Evolutionary conservation across 2,329 filamentous ascomycete species (phyloP).

Genomic region (Xylariomycetidae sp.): DNA sequence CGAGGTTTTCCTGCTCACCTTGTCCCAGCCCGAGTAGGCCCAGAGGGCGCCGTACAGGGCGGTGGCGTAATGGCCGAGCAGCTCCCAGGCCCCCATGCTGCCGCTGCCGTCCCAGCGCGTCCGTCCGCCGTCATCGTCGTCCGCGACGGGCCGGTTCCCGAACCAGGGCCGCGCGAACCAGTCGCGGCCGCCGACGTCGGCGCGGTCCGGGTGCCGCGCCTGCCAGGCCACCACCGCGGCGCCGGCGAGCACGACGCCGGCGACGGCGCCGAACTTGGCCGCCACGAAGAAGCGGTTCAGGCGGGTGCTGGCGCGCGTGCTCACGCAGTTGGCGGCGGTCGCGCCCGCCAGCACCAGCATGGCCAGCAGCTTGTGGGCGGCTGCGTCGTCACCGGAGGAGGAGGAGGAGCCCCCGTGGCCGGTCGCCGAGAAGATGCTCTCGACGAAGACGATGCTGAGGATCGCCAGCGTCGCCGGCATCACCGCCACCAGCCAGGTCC

Average conservation of each 20-base stretch:
- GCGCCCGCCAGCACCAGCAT: constrained; percentile 40
- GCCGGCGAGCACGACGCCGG: constrained; percentile 42
- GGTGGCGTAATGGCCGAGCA: constrained; percentile 53
- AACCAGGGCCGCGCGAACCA: constrained; percentile 53
- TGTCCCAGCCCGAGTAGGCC: constrained; percentile 64
- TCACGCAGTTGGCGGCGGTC: constrained; percentile 48
- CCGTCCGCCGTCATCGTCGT: constrained; percentile 42
- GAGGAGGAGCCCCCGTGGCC: constrained; percentile 39
- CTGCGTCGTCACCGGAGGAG: constrained; percentile 7
- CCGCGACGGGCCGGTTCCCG: constrained; percentile 39
- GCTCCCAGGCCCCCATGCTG: constrained; percentile 48
- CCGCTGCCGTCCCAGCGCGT: constrained; percentile 47
- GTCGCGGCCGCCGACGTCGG: constrained; percentile 40
- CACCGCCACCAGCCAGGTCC: constrained; percentile 59
- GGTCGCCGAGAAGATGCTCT: constrained; percentile 49
- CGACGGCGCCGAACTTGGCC: constrained; percentile 46
- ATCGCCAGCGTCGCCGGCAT: constrained; percentile 61
- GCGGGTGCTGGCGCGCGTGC: constrained; percentile 48
- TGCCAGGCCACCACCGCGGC: constrained; percentile 40
- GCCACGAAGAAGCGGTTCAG: constrained; percentile 51
- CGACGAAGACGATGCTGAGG: constrained; percentile 57
- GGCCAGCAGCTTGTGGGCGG: constrained; percentile 46
- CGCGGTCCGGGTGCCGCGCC: constrained; percentile 27
- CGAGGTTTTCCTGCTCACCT: constrained; percentile 45
- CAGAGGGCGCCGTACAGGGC: constrained; percentile 57